phyloP scores from a whole-genome alignment of 768 basidiomycete genomes.

The Suillus luteus region DNA sequence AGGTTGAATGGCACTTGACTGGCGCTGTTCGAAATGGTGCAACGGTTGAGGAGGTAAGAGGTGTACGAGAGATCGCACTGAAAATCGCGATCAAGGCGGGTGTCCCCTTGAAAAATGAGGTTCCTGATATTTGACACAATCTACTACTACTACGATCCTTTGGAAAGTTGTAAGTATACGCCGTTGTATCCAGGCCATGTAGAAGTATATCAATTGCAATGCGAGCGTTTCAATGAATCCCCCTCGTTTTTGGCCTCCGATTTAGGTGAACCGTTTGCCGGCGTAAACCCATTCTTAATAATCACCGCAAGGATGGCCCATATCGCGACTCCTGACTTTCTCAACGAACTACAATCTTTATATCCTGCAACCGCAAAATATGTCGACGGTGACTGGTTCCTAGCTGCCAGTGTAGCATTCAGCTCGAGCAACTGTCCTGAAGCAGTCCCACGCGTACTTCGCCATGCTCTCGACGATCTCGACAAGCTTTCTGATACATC shows the following conservation, averaged over 20 bases:
- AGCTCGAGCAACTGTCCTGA: conserved; percentile 61
- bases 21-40: conserved; percentile 60
- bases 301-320: conserved; percentile 21
- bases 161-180: neutral
- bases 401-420: conserved; percentile 58
- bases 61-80: conserved; percentile 58
- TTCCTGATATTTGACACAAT: conserved; percentile 45
- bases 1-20: conserved; percentile 66
- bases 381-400: conserved; percentile 56
- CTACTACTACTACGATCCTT: neutral
- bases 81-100: conserved; percentile 50
- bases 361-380: conserved; percentile 40
- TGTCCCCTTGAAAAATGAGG: conserved; percentile 49
- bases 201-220: too few relatives aligned
- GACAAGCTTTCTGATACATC: conserved; percentile 27
- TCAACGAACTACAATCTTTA: conserved; percentile 44
- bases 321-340: conserved; percentile 44
- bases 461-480: conserved; percentile 49
- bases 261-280: neutral
- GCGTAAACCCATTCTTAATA: neutral
- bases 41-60: conserved; percentile 49
- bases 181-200: too few relatives aligned
- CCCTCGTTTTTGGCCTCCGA: neutral
- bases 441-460: conserved; percentile 56
- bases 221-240: too few relatives aligned